A percentile compares a stretch with the other conserved stretches of the same genome.
Conservation (phyloP, 2,329 filamentous ascomycete genomes). For the Pseudogymnoascus sp. region DNA sequence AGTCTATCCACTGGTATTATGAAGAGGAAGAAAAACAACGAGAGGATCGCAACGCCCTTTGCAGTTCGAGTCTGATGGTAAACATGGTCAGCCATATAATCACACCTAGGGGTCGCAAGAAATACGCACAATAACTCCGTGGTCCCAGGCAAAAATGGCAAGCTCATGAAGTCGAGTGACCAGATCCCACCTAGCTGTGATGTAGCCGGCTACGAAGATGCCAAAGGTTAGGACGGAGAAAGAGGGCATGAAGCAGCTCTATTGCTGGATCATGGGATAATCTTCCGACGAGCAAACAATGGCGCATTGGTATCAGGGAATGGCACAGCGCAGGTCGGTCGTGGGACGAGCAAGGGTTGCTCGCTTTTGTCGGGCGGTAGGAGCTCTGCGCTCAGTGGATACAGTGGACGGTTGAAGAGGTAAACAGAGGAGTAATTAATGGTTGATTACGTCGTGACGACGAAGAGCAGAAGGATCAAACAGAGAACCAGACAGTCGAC, state of each 20-base stretch:
- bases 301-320: slow-evolving; percentile 9
- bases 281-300: background rate
- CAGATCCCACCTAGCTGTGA: slow-evolving; percentile 97
- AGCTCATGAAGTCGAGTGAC: slow-evolving; percentile 96
- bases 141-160: slow-evolving; percentile 94
- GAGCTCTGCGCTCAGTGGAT: background rate
- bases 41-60: slow-evolving; percentile 76
- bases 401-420: background rate
- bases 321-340: background rate
- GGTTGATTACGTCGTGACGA: background rate
- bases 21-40: slow-evolving; percentile 74
- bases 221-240: slow-evolving; percentile 92
- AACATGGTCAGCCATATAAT: slow-evolving; percentile 10
- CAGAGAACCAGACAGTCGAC: background rate
- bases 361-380: background rate
- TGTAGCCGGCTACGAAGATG: slow-evolving; percentile 99
- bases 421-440: background rate
- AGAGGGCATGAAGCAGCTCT: slow-evolving; percentile 67
- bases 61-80: slow-evolving; percentile 64
- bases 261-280: slow-evolving; percentile 17
- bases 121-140: slow-evolving; percentile 81
- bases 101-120: background rate
- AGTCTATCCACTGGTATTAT: slow-evolving; percentile 78
- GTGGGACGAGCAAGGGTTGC: background rate
- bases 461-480: background rate